Conservation (phyloP, 192 early-diverging fungal genomes). For the Coemansia sp. region DNA sequence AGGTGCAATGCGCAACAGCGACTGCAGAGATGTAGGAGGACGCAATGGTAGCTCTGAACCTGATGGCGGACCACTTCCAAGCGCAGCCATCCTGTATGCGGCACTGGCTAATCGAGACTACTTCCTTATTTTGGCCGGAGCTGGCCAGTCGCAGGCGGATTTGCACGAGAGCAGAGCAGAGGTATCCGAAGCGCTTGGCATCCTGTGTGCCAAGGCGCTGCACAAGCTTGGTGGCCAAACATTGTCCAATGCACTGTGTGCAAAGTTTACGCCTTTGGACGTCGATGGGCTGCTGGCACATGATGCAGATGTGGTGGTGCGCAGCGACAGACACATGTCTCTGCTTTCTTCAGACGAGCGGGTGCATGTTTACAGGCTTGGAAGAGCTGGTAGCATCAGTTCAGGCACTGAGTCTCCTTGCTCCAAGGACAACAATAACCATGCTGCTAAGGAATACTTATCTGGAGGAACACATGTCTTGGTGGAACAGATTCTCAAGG, state of each 20-base stretch:
- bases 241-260: conserved; percentile 34
- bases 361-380: conserved; percentile 42
- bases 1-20: conserved; percentile 36
- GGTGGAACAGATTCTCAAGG: conserved; percentile 33
- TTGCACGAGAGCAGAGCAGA: conserved; percentile 43
- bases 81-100: conserved; percentile 45
- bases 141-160: conserved; percentile 45
- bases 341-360: conserved; percentile 39
- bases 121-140: conserved; percentile 35
- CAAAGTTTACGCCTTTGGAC: conserved; percentile 42
- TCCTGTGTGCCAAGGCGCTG: conserved; percentile 44
- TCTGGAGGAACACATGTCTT: conserved; percentile 30
- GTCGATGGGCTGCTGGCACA: conserved; percentile 20
- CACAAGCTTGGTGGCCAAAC: conserved; percentile 25
- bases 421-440: neutral
- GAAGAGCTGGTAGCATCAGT: conserved; percentile 23
- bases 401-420: conserved; percentile 14
- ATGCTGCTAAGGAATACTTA: conserved; percentile 21
- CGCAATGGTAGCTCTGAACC: neutral
- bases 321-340: conserved; percentile 40
- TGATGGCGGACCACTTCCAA: conserved; percentile 27
- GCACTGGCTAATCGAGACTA: conserved; percentile 48
- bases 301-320: neutral
- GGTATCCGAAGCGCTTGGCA: conserved; percentile 40
- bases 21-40: neutral